These are phyloP conservation scores for Suhomyces coccinellae DNA, from an alignment of 1,139 yeast genomes.

Conservation along the genomic window DNA sequence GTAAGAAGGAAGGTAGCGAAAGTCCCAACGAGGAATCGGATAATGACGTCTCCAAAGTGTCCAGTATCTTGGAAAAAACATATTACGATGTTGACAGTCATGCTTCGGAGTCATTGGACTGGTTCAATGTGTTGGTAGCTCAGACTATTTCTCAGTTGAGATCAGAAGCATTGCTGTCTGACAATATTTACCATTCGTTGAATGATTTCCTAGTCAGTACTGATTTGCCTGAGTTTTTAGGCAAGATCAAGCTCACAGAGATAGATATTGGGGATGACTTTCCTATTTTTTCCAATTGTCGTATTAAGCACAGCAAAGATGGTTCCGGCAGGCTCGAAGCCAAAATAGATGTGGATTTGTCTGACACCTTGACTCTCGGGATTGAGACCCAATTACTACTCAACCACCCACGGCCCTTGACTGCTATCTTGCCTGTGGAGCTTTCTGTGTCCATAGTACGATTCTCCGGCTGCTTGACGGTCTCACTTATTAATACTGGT, in stretches of 20 bases:
- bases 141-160: constrained; percentile 87
- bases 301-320: constrained; percentile 62
- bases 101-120: constrained; percentile 86
- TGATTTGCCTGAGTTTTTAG: constrained; percentile 76
- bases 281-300: constrained; percentile 92
- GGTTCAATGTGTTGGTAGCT: constrained; percentile 94
- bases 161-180: constrained; percentile 79
- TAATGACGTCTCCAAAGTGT: constrained; percentile 23
- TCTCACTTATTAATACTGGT: constrained; percentile 62
- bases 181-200: constrained; percentile 78
- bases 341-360: constrained; percentile 87
- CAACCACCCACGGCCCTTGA: constrained; percentile 81
- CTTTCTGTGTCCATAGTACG: constrained; percentile 85
- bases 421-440: constrained; percentile 83
- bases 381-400: constrained; percentile 79
- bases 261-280: constrained; percentile 93
- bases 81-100: constrained; percentile 89
- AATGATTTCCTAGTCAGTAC: constrained; percentile 54
- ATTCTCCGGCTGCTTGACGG: constrained; percentile 89
- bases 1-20: constrained; percentile 7
- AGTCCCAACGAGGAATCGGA: constrained; percentile 28
- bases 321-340: constrained; percentile 70
- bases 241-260: constrained; percentile 76
- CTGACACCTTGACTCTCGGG: constrained; percentile 88
- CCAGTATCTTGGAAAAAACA: constrained; percentile 77